Evolutionary conservation across 352 stramenopile species (phyloP), one percentile per base, ranked within the genome.

Genomic region (Phytophthora brassicae): DNA sequence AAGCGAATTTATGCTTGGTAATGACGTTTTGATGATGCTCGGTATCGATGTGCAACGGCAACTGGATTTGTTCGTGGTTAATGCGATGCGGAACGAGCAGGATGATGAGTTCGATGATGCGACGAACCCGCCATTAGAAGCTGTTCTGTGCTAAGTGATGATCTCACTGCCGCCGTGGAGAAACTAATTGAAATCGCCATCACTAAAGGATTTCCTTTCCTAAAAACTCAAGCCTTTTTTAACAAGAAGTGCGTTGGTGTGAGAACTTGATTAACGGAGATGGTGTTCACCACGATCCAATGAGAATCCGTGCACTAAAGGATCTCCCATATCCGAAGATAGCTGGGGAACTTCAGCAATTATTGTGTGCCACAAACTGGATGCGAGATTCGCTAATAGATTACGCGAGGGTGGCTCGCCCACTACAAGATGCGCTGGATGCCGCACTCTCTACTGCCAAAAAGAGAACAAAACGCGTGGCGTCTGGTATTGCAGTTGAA

Each of bases 361-460:
- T 65, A 9, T 41, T 59, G 14, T 59, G 57, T 9, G 31, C 57
- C 11, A 48, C 57, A 11, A 65, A 65, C 12, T 65, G 41, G 48
- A 54, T 65, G 29, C 11, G 47, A 44, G 57, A 58, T 8, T 36
- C 26, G 2, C 38, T 48, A 3, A 31, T 54, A 1, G 57, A 53
- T 33, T 65, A 59, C 23, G 39, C 57, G 5, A 13, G 41, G 22
- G 13, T 48, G 28, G 29, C 31, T n/a, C 29, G 31, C 16, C 46
- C 47, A 1, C 33, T 66, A 7, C 49, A 66, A 19, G 17, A 49
- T 19, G 24, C 20, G 33, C 19, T 63, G 13, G 36, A 56, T 3
- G 3, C 41, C 4, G n/a, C 14, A 2, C 48, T 63, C 1, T 36
- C 13, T 51, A 13, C 12, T 11, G 33, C 33, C n/a, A 5, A 4